Base-by-base conservation (phyloP, 1,139 yeast species). In the Candida buenavistaensis region DNA sequence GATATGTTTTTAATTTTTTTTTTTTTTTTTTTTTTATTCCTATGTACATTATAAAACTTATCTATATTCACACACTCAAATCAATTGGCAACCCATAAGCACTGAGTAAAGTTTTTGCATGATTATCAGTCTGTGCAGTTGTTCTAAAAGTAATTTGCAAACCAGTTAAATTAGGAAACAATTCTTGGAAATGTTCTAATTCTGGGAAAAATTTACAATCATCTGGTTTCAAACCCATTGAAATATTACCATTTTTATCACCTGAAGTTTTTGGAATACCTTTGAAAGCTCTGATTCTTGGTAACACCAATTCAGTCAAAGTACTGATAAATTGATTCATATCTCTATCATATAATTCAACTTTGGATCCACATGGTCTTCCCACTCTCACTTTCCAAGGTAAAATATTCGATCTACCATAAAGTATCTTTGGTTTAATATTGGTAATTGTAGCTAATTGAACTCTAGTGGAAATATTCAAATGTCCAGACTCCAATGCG, bases 401-500 rank as follows among this genome's bases (percentile, higher is more conserved):
- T 36, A 92, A 84, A 31, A 88, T 87, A 59, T 89, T 89, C 10
- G 86, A 73, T 52, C 78, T 85, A 30, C 95, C 83, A 55, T 70
- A 83, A 21, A 88, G 69, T 25, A 82, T 74, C 45, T 74, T 70
- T 27, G 97, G 90, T 59, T 88, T 87, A 46, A 75, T 81, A 45
- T 96, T 96, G 22, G 98, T 90, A 52, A 94, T 85, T 59, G 92
- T 97, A 47, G 95, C 95, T 38, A 94, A 59, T 59, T 87, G 95
- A 43, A 88, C 71, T 44, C 81, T 71, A 12, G 95, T 88, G 23
- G 92, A 76, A 40, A 90, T 78, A 32, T 89, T 87, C 43, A 81
- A 72, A 65, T 89, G 82, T 30, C 80, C 74, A 50, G 83, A 81
- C 41, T 77, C 81, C 48, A 79, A 77, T 9, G 96, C 92, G 34